Conservation (phyloP, 2,329 filamentous ascomycete species). For the Fusarium bulbicola region DNA sequence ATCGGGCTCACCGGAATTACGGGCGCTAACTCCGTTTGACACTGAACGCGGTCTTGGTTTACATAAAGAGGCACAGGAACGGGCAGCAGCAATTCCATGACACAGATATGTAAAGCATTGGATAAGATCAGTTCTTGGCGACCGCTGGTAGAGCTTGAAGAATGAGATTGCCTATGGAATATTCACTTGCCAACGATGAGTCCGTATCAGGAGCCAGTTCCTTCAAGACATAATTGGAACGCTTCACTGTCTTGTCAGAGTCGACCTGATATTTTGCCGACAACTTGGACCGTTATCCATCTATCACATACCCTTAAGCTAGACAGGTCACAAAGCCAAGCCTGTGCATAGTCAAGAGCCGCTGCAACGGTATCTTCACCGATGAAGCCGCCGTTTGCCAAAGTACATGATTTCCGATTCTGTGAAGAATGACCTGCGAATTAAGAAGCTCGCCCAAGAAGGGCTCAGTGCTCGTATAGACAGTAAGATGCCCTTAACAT, state of each 20-base stretch:
- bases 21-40: background rate
- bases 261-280: background rate
- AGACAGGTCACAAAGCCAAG: too few species aligned
- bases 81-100: background rate
- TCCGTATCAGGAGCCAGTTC: background rate
- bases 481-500: too few species aligned
- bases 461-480: background rate
- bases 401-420: background rate
- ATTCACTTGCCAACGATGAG: fast-evolving
- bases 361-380: background rate
- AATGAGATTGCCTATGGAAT: background rate
- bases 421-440: background rate
- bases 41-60: background rate
- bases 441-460: background rate
- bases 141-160: too few species aligned
- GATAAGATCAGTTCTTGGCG: background rate
- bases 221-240: background rate
- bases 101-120: background rate
- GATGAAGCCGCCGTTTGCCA: background rate
- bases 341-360: background rate
- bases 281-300: background rate
- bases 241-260: background rate
- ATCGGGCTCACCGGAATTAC: background rate
- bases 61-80: background rate
- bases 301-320: background rate